Conservation (phyloP, 179 eudicot genomes). For the Silene vulgaris region DNA sequence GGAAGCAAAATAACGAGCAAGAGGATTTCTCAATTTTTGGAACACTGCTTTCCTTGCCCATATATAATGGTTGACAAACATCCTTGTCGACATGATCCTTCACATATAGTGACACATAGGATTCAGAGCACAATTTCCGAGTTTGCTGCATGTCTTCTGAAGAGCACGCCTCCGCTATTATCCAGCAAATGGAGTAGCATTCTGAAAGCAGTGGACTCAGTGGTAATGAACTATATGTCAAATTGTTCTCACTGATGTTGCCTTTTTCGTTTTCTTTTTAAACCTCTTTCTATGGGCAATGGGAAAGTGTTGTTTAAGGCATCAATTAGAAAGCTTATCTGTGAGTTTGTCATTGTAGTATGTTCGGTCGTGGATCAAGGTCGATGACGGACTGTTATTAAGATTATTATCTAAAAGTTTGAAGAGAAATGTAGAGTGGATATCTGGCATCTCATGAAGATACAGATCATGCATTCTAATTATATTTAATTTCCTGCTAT, state of each 20-base stretch:
- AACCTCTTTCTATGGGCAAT: conserved; percentile 1
- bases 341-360: not conserved
- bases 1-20: conserved; percentile 90
- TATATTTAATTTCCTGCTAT: not conserved
- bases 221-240: conserved; percentile 37
- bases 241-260: not conserved
- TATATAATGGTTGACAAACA: conserved; percentile 76
- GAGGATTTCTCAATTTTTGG: conserved; percentile 66
- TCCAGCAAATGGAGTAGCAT: conserved; percentile 49
- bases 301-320: not conserved
- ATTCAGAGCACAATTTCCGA: conserved; percentile 61
- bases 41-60: conserved; percentile 59
- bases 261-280: not conserved
- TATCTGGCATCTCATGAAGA: not conserved
- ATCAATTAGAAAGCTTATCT: conserved; percentile 6
- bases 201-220: conserved; percentile 51
- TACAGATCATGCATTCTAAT: not conserved
- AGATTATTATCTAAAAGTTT: not conserved
- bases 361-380: not conserved
- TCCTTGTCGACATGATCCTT: conserved; percentile 91
- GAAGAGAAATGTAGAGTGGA: not conserved
- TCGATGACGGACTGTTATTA: not conserved
- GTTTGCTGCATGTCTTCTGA: conserved; percentile 52
- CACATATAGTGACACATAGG: conserved; percentile 83
- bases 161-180: conserved; percentile 32